Conservation (phyloP, 306 rosid genomes). For the Mucuna pruriens region DNA sequence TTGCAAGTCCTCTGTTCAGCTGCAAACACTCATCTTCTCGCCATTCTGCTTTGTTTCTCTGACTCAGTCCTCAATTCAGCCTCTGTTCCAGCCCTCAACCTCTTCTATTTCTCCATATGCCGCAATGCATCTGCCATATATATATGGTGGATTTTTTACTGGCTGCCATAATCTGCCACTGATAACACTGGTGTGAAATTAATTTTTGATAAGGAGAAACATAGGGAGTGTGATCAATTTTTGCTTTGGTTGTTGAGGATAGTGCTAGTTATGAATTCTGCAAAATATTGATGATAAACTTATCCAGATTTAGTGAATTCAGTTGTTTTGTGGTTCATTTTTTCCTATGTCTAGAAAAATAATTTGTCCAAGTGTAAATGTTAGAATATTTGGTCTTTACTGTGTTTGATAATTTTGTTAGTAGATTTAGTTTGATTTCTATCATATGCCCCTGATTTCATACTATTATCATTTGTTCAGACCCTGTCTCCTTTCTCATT, state of each 20-base stretch:
- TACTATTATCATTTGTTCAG: background rate
- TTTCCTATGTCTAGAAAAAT: background rate
- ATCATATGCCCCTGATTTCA: background rate
- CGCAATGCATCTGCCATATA: background rate
- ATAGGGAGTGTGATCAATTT: background rate
- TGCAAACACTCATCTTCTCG: background rate
- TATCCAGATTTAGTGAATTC: background rate
- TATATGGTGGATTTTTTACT: background rate
- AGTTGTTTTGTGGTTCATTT: background rate
- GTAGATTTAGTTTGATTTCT: background rate
- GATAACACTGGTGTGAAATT: too few relatives aligned
- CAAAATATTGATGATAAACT: background rate
- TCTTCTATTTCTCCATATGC: background rate
- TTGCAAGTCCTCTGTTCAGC: background rate
- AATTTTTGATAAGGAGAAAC: background rate
- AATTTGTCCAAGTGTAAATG: background rate
- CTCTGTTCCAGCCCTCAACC: background rate
- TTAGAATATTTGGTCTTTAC: background rate
- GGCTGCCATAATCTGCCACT: background rate
- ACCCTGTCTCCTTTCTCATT: background rate
- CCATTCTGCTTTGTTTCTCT: background rate
- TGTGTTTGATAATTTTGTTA: too few relatives aligned
- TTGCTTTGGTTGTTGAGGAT: background rate
- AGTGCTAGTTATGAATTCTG: background rate
- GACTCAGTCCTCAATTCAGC: background rate